A percentile compares a stretch with the other conserved stretches of the same genome.
These are phyloP conservation scores for Tetrapyrgos nigripes DNA, from an alignment of 1,284 basidiomycete species.

Conservation along the genomic window DNA sequence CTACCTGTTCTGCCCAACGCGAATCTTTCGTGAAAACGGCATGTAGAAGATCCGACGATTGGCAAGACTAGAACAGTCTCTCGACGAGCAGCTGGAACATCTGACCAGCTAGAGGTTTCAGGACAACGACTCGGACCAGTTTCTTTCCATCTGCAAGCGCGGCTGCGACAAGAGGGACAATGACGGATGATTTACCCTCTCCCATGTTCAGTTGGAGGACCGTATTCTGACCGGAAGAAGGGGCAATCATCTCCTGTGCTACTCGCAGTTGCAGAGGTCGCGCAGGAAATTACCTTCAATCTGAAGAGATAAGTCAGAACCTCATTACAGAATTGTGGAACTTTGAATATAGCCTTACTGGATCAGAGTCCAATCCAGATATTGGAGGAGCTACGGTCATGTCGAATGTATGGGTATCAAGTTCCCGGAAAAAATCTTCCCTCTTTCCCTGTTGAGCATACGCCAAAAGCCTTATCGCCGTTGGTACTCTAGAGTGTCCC, in stretches of 20 bases:
- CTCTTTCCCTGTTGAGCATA: too few species aligned
- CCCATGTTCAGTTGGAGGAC: constrained; percentile 64
- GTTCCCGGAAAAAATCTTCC: too few species aligned
- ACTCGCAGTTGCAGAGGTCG: constrained; percentile 48
- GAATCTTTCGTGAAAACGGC: constrained; percentile 52
- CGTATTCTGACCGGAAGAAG: constrained; percentile 40
- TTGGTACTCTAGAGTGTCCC: not conserved
- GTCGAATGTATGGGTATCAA: too few species aligned
- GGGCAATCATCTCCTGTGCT: constrained; percentile 55
- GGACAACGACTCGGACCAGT: constrained; percentile 53
- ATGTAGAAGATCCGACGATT: constrained; percentile 55
- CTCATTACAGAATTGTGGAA: too few species aligned
- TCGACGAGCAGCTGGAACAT: constrained; percentile 57
- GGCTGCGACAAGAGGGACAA: constrained; percentile 49
- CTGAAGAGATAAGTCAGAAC: constrained; percentile 21
- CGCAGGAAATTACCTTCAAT: constrained; percentile 49
- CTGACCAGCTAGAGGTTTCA: constrained; percentile 47
- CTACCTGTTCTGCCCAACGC: constrained; percentile 26
- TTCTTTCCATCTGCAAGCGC: constrained; percentile 47
- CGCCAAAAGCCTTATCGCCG: too few species aligned
- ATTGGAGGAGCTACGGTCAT: too few species aligned
- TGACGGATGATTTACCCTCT: constrained; percentile 63
- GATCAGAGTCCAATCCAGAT: too few species aligned
- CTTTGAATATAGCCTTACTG: too few species aligned
- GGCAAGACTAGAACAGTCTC: constrained; percentile 47